phyloP scores from a whole-genome alignment of 306 rosid species.

The Cucurbita maxima region DNA sequence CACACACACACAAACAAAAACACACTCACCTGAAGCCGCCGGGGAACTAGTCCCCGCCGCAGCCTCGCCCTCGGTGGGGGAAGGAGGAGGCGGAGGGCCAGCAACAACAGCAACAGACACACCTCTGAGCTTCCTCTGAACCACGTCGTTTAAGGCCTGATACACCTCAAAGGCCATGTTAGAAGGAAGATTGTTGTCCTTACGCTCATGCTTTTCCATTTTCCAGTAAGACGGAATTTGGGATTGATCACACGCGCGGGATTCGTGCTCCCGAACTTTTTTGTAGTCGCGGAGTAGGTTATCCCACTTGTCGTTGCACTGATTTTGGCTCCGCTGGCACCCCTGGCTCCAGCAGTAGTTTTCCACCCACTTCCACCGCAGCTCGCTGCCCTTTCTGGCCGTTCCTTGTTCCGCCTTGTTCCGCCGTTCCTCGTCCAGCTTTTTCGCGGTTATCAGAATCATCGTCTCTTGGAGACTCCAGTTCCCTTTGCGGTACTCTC shows the following conservation, averaged over 20 bases:
- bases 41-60: neutral
- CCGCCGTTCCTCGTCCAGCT: conserved; percentile 42
- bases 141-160: conserved; percentile 38
- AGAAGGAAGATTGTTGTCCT: conserved; percentile 38
- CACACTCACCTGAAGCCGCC: neutral
- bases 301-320: conserved; percentile 65
- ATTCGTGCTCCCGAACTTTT: conserved; percentile 46
- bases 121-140: conserved; percentile 27
- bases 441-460: conserved; percentile 39
- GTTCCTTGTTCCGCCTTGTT: neutral
- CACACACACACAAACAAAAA: neutral
- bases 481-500: conserved; percentile 60
- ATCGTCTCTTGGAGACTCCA: conserved; percentile 51
- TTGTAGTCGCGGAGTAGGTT: conserved; percentile 50
- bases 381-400: conserved; percentile 24
- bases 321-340: conserved; percentile 46
- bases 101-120: no score
- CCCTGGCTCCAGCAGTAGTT: conserved; percentile 61
- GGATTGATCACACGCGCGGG: conserved; percentile 13
- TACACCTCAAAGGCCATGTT: conserved; percentile 36
- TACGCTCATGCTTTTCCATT: conserved; percentile 35
- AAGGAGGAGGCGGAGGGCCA: neutral
- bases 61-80: neutral
- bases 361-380: conserved; percentile 61
- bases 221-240: conserved; percentile 39